Conservation (phyloP, 176 grass and related monocot species). For the Coix lacrymajobi region DNA sequence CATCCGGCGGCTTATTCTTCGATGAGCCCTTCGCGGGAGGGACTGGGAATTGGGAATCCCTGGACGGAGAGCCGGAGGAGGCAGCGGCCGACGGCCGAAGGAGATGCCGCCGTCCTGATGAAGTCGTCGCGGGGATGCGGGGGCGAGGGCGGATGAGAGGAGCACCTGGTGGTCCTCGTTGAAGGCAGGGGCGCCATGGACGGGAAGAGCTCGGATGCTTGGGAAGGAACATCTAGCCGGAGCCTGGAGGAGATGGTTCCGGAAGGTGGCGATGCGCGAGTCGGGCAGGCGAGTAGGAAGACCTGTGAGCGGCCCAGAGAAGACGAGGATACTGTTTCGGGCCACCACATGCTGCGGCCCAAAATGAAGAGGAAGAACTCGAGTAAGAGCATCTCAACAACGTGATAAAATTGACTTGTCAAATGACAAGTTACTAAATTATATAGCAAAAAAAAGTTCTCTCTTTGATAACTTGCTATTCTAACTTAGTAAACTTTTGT, state of each 20-base stretch:
- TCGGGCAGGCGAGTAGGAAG: background rate
- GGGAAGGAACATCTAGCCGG: conserved; percentile 31
- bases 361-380: too few species aligned
- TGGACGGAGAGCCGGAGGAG: background rate
- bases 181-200: conserved; percentile 26
- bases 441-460: too few species aligned
- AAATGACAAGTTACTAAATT: too few species aligned
- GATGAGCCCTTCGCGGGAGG: background rate
- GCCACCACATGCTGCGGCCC: background rate
- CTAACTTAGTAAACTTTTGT: too few species aligned
- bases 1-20: conserved; percentile 1
- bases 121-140: background rate
- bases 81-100: background rate
- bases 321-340: background rate
- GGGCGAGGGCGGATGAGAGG: background rate
- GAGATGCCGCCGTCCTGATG: background rate
- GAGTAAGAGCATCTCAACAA: too few species aligned
- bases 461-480: too few species aligned
- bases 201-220: conserved; percentile 19
- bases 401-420: too few species aligned
- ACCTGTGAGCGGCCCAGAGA: background rate
- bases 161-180: background rate
- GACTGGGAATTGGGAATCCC: background rate
- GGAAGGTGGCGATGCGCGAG: conserved; percentile 2
- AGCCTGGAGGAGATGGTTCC: conserved; percentile 7